Evolutionary conservation across 164 flowering plant species (phyloP).

Genomic region (Kalanchoe fedtschenkoi): DNA sequence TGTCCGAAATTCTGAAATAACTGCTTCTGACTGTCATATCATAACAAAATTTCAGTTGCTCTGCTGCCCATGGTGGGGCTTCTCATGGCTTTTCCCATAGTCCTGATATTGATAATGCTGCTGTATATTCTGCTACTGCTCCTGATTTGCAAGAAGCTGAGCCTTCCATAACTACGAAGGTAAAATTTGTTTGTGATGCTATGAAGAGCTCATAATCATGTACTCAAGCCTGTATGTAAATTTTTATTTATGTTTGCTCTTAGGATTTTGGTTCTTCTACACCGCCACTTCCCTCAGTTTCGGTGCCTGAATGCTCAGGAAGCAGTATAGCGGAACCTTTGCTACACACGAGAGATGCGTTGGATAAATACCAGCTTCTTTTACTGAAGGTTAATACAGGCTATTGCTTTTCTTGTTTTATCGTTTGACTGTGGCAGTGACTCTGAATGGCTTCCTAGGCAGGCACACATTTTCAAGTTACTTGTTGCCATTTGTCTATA

Average conservation of each 20-base stretch:
- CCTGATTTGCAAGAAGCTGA: constrained; percentile 43
- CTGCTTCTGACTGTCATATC: not conserved
- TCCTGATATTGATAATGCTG: constrained; percentile 28
- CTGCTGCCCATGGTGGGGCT: constrained; percentile 34
- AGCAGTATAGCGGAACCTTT: constrained; percentile 45
- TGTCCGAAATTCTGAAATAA: too few relatives aligned
- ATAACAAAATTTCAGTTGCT: constrained; percentile 29
- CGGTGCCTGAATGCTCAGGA: constrained; percentile 46
- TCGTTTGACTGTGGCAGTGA: not conserved
- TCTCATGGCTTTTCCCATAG: constrained; percentile 35
- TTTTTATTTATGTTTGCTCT: not conserved
- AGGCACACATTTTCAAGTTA: too few relatives aligned
- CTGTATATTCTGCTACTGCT: too few relatives aligned
- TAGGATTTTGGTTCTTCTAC: constrained; percentile 50
- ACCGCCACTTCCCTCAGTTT: constrained; percentile 31
- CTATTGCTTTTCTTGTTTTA: not conserved
- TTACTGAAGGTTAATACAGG: constrained; percentile 54
- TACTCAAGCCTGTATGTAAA: not conserved
- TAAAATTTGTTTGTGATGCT: constrained; percentile 5
- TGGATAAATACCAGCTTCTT: constrained; percentile 71
- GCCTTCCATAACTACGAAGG: constrained; percentile 35
- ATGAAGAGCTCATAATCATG: not conserved
- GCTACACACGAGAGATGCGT: constrained; percentile 67
- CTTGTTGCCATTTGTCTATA: too few relatives aligned
- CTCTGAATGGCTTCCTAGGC: not conserved